Evolutionary conservation across 805 yeast species (phyloP).

Genomic region (Ogataea minuta): DNA sequence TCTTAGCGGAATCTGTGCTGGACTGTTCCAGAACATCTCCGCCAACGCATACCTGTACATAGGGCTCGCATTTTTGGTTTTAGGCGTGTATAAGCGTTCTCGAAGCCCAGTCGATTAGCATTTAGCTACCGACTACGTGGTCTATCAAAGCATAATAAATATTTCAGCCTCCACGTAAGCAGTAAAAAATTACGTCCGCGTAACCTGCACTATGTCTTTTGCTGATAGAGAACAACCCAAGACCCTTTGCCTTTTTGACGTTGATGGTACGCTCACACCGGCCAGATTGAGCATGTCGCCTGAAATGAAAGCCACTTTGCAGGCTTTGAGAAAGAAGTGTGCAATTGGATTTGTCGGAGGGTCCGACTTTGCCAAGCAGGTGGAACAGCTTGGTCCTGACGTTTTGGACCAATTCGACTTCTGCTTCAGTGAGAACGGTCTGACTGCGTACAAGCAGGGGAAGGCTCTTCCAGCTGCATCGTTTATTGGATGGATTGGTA

Average conservation of each 20-base stretch:
- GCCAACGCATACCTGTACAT: constrained; percentile 3
- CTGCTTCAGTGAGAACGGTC: constrained; percentile 96
- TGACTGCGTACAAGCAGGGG: constrained; percentile 95
- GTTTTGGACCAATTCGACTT: constrained; percentile 84
- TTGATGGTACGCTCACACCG: constrained; percentile 97
- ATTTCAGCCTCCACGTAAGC: constrained; percentile 7
- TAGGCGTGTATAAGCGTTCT: background rate
- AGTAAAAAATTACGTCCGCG: constrained; percentile 7
- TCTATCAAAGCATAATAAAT: background rate
- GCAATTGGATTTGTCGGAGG: constrained; percentile 99
- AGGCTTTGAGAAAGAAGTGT: constrained; percentile 81
- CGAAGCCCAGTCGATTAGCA: background rate
- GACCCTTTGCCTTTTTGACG: constrained; percentile 90
- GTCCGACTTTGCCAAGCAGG: constrained; percentile 88
- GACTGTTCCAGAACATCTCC: constrained; percentile 5
- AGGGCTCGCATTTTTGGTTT: constrained; percentile 2
- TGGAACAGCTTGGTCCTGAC: constrained; percentile 88
- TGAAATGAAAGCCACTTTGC: constrained; percentile 72
- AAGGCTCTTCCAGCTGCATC: constrained; percentile 87
- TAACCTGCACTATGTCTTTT: constrained; percentile 37
- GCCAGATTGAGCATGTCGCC: constrained; percentile 73
- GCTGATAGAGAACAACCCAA: constrained; percentile 78
- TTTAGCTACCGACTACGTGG: background rate
- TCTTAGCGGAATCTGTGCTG: constrained; percentile 2
- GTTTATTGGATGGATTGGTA: constrained; percentile 94